Evolutionary conservation across 306 rosid species (phyloP).

Genomic region (Sicyos baderoa): DNA sequence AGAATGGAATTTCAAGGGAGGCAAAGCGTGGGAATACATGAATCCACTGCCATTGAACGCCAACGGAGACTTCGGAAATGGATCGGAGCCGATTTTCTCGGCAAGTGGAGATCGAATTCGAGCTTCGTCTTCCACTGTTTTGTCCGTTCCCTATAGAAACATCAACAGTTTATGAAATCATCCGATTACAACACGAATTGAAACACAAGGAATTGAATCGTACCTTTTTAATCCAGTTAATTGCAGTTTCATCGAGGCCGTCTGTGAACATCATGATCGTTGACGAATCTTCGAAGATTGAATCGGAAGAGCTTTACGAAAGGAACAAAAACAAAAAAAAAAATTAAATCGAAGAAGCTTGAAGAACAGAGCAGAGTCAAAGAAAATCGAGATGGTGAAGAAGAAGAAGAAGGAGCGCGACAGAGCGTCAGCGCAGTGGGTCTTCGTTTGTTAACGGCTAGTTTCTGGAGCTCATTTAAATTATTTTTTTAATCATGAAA

Average conservation of each 20-base stretch:
- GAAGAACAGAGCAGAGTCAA: not conserved
- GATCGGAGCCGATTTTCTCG: constrained; percentile 28
- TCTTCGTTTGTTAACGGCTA: constrained; percentile 49
- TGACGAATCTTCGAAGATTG: too few relatives aligned
- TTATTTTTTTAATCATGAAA: not conserved
- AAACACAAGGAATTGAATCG: not conserved
- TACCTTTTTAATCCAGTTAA: constrained; percentile 85
- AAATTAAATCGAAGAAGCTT: not conserved
- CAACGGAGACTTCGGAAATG: constrained; percentile 54
- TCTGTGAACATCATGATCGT: constrained; percentile 56
- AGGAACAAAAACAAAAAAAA: not conserved
- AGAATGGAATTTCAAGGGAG: constrained; percentile 67
- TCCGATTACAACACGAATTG: not conserved
- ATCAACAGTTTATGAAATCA: not conserved
- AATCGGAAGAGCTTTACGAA: not conserved
- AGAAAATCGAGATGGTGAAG: too few relatives aligned
- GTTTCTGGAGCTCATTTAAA: constrained; percentile 27
- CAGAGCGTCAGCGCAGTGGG: constrained; percentile 24
- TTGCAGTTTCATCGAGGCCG: constrained; percentile 85
- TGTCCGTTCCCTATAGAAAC: constrained; percentile 40
- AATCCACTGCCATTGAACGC: constrained; percentile 25
- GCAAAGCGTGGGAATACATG: constrained; percentile 40
- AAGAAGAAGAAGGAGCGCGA: constrained; percentile 14
- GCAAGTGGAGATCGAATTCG: constrained; percentile 51
- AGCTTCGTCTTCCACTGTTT: constrained; percentile 28